These are phyloP conservation scores for Pyrenophora teres DNA, from an alignment of 2,329 filamentous ascomycete species.

Conservation along the genomic window DNA sequence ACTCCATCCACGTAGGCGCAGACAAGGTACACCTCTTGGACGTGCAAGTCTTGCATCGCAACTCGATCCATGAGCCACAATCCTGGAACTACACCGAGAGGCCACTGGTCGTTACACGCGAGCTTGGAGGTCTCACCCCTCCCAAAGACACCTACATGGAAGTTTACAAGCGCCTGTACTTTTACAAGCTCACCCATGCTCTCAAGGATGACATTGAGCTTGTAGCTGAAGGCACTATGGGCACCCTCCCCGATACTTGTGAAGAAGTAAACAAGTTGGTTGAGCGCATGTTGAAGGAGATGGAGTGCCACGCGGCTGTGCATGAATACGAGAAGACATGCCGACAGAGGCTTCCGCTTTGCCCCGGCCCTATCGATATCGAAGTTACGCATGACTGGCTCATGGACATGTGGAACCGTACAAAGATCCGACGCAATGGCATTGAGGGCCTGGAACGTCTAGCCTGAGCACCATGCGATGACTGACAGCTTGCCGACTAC, in stretches of 20 bases:
- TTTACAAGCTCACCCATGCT: slow-evolving; percentile 20
- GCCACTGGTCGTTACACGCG: slow-evolving; percentile 25
- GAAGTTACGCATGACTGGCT: slow-evolving; percentile 32
- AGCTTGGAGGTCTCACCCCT: slow-evolving; percentile 26
- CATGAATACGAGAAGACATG: slow-evolving; percentile 29
- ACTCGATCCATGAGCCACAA: slow-evolving; percentile 21
- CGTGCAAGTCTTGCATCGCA: slow-evolving; percentile 30
- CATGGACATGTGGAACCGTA: slow-evolving; percentile 24
- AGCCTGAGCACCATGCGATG: background rate
- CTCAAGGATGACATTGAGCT: slow-evolving; percentile 9
- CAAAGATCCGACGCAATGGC: slow-evolving; percentile 27
- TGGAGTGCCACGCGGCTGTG: slow-evolving; percentile 24
- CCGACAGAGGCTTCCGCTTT: slow-evolving; percentile 32
- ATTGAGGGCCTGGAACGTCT: slow-evolving; percentile 7
- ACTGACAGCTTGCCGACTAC: slow-evolving; percentile 1
- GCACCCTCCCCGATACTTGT: slow-evolving; percentile 1
- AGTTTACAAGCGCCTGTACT: slow-evolving; percentile 31
- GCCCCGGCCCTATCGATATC: slow-evolving; percentile 28
- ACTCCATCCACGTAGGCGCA: slow-evolving; percentile 21
- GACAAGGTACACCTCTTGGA: slow-evolving; percentile 32
- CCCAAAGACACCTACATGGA: slow-evolving; percentile 24
- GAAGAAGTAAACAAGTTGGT: slow-evolving; percentile 18
- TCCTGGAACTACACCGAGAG: slow-evolving; percentile 35
- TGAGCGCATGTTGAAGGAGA: slow-evolving; percentile 27
- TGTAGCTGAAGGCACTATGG: slow-evolving; percentile 14